A percentile compares a stretch with the other conserved stretches of the same genome.
Evolutionary conservation across 1,284 basidiomycete species (phyloP).

Genomic region (Fomitopsis palustris): DNA sequence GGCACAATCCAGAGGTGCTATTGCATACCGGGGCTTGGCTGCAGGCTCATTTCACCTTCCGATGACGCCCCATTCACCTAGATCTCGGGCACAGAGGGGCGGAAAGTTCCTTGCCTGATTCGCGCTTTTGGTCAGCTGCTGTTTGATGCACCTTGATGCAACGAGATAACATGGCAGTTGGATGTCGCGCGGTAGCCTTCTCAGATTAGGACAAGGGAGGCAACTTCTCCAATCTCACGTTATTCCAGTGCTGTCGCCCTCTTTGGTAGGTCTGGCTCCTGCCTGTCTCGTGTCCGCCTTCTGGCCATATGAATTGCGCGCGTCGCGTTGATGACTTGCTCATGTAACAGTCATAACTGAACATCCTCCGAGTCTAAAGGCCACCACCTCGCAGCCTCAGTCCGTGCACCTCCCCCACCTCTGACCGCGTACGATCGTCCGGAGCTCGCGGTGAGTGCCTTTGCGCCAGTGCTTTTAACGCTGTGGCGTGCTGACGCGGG

Average conservation of each 20-base stretch:
- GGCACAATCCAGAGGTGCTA: slow-evolving; percentile 1
- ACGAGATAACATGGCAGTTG: slow-evolving; percentile 21
- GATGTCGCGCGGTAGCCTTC: slow-evolving; percentile 10
- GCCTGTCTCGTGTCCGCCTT: slow-evolving; percentile 24
- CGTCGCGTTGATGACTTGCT: slow-evolving; percentile 22
- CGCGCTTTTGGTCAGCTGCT: slow-evolving; percentile 16
- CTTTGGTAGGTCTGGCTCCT: slow-evolving; percentile 25
- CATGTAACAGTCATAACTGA: slow-evolving; percentile 24
- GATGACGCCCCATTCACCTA: slow-evolving; percentile 5
- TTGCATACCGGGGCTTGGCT: background rate
- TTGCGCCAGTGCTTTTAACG: background rate
- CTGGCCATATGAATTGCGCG: slow-evolving; percentile 22
- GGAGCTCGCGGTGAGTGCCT: slow-evolving; percentile 3
- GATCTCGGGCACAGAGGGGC: slow-evolving; percentile 7
- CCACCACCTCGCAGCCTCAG: slow-evolving; percentile 19
- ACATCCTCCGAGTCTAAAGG: slow-evolving; percentile 24
- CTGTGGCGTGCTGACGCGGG: slow-evolving; percentile 1
- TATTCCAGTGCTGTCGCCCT: slow-evolving; percentile 9
- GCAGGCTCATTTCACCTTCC: background rate
- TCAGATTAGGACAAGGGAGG: slow-evolving; percentile 14
- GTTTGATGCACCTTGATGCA: slow-evolving; percentile 14
- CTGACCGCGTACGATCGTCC: background rate
- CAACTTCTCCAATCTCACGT: slow-evolving; percentile 13
- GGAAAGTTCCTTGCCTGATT: slow-evolving; percentile 15
- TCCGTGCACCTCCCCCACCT: slow-evolving; percentile 3